Evolutionary conservation across 2,329 filamentous ascomycete species (phyloP).

Genomic region (Ustilaginoidea virens): DNA sequence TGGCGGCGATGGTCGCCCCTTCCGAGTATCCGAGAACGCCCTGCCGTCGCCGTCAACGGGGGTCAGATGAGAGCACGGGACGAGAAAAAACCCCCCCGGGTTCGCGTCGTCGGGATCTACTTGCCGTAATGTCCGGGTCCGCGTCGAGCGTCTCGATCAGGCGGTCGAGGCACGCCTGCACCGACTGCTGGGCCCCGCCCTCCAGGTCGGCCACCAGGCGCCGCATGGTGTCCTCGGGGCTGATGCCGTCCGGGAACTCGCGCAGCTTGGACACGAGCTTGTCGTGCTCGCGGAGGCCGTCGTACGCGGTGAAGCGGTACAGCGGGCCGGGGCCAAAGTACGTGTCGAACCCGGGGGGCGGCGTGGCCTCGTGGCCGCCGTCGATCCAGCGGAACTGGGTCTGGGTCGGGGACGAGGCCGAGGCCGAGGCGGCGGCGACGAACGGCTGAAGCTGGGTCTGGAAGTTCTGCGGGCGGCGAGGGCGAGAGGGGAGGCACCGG

Average conservation of each 20-base stretch:
- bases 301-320: slow-evolving; percentile 36
- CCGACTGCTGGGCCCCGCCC: slow-evolving; percentile 6
- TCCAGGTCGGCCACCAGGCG: slow-evolving; percentile 24
- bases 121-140: slow-evolving; percentile 16
- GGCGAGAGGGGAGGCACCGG: too few species aligned
- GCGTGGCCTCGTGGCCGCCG: slow-evolving; percentile 31
- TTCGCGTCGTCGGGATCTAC: slow-evolving; percentile 4
- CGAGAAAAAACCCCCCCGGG: too few species aligned
- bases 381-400: slow-evolving; percentile 34
- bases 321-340: slow-evolving; percentile 41
- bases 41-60: slow-evolving; percentile 5
- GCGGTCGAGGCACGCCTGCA: too few species aligned
- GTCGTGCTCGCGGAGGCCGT: slow-evolving; percentile 25
- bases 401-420: too few species aligned
- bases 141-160: slow-evolving; percentile 30
- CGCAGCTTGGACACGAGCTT: slow-evolving; percentile 35
- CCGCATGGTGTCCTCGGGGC: slow-evolving; percentile 39
- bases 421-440: slow-evolving; percentile 8
- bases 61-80: neutral
- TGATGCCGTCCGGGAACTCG: slow-evolving; percentile 35
- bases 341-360: slow-evolving; percentile 37
- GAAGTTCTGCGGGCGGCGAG: too few species aligned
- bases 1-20: slow-evolving; percentile 39
- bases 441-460: slow-evolving; percentile 32
- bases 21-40: slow-evolving; percentile 47